Base-by-base conservation (phyloP, 495 filamentous ascomycete genomes). In the Penicillium coprophilum region DNA sequence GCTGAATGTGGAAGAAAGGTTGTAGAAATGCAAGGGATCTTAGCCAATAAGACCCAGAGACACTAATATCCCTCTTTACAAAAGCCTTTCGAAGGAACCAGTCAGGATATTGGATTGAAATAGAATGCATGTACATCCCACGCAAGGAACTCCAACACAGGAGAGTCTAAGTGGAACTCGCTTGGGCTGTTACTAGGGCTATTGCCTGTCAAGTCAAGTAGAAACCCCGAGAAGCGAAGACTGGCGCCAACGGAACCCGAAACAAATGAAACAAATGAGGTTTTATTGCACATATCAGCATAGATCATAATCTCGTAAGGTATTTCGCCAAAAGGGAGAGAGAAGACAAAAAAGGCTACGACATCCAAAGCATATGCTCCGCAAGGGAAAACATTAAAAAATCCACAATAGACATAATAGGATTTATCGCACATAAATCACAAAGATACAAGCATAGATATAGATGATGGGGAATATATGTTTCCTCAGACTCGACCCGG, bases 121-220 rank as follows among this genome's bases (percentile, higher is more conserved):
- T 47, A 9, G 27, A 47, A 20, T 28, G 47, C 56, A 13, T 31
- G 62, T 50, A 59, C 31, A 60, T 64, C 63, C 64, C 40, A 68
- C 50, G 65, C 65, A 68, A 68, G 65, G 65, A 59, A 63, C 41
- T 32, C 30, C 63, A 65, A 61, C 59, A 57, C 23, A 53, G 49
- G 56, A 41, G 17, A 58, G 28, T 51, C 27, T 28, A 41, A 32
- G 46, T 41, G 44, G 20, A 32, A 24, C 31, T 59, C 30, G 41
- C 43, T 34, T 44, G 50, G 45, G 46, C 41, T 45, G 41, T 15
- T 43, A n/a, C 43, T 34, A 48, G 50, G 45, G 46, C 41, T 45
- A 36, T 15, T 43, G 20, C 15, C 46, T 24, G 23, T 43, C 27
- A 28, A 20, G 13, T 17, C 44, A 24, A 51, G 19, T 27, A 43